phyloP scores from a whole-genome alignment of 805 yeast species.

The Ogataea thermomethanolica region DNA sequence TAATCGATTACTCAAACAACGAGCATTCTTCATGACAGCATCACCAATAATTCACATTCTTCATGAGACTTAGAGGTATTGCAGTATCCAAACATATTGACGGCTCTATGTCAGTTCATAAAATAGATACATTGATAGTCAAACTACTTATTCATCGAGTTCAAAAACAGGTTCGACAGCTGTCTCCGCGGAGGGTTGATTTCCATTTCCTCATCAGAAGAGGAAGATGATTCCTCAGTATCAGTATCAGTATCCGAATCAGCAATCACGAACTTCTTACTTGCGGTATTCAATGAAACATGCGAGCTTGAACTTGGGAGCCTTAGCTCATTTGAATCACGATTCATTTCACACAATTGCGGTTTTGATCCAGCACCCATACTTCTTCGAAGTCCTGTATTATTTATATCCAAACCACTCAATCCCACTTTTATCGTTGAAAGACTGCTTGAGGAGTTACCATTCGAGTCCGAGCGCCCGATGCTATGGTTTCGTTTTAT shows the following conservation, averaged over 20 bases:
- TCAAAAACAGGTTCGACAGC: neutral
- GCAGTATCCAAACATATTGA: too few relatives aligned
- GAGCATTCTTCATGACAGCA: too few relatives aligned
- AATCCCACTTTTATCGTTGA: constrained; percentile 32
- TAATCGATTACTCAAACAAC: too few relatives aligned
- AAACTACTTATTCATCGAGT: neutral
- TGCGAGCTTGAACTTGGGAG: constrained; percentile 3
- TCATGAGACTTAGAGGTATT: too few relatives aligned
- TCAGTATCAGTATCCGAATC: constrained; percentile 36
- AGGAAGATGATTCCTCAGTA: constrained; percentile 25
- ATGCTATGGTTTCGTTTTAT: constrained; percentile 15
- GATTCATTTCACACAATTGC: constrained; percentile 24
- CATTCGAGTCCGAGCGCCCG: constrained; percentile 16
- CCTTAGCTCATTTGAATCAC: constrained; percentile 30
- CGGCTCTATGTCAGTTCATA: too few relatives aligned
- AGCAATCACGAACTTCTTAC: constrained; percentile 36
- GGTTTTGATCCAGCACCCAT: constrained; percentile 31
- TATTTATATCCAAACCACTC: constrained; percentile 31
- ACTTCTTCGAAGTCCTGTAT: constrained; percentile 27
- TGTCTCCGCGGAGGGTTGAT: constrained; percentile 17
- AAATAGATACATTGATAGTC: too few relatives aligned
- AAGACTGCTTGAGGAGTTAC: constrained; percentile 14
- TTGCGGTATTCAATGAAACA: constrained; percentile 8
- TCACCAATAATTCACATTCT: too few relatives aligned
- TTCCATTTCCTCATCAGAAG: constrained; percentile 27